These are phyloP conservation scores for Chenopodium quinoa DNA, from an alignment of 148 eudicot species.

Conservation along the genomic window DNA sequence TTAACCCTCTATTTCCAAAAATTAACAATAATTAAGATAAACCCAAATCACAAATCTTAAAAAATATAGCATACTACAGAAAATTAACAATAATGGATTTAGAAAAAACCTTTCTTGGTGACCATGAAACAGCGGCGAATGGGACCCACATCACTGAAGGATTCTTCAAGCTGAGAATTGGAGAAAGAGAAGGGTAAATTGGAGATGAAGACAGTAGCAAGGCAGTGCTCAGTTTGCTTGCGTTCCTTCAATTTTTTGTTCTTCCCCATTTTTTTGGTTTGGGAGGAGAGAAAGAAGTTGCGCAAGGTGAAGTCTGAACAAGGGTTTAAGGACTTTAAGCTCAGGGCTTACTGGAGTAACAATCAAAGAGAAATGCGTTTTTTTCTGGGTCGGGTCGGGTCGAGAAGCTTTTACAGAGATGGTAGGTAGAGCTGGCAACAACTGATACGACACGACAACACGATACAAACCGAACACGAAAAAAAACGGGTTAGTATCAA, in stretches of 20 bases:
- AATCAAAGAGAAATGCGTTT: neutral
- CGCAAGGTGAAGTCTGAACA: neutral
- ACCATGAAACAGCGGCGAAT: conserved; percentile 88
- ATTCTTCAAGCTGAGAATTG: conserved; percentile 68
- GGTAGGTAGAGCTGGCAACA: too few relatives aligned
- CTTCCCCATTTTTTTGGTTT: conserved; percentile 32
- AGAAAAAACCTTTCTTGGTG: conserved; percentile 56
- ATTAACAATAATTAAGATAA: neutral
- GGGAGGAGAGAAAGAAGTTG: neutral
- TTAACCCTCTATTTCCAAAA: neutral
- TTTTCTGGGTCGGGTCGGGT: neutral
- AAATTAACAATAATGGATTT: neutral
- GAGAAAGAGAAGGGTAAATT: conserved; percentile 73
- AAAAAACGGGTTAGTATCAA: too few relatives aligned
- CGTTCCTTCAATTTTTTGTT: conserved; percentile 30
- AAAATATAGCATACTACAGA: neutral
- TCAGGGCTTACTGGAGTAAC: conserved; percentile 2
- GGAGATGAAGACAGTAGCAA: conserved; percentile 68
- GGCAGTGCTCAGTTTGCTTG: conserved; percentile 45
- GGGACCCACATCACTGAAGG: conserved; percentile 92
- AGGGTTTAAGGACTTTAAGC: conserved; percentile 13
- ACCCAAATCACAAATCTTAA: neutral
- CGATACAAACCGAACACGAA: too few relatives aligned
- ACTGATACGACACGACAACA: too few relatives aligned
- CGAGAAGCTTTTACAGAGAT: neutral